phyloP scores from a whole-genome alignment of 2,329 filamentous ascomycete species.

The Rutstroemia sp. region DNA sequence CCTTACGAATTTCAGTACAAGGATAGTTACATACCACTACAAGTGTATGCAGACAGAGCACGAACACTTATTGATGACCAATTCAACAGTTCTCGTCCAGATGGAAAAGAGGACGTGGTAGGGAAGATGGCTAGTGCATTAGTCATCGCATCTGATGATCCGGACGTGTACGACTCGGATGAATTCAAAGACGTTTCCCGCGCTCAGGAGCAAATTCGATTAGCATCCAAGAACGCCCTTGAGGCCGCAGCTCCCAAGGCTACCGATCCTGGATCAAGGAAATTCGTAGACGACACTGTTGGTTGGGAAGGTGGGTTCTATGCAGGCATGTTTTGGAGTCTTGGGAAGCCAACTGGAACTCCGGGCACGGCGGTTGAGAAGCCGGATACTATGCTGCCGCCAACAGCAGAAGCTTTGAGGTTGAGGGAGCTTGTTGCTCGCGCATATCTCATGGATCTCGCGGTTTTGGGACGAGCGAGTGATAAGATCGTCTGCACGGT shows the following conservation, averaged over 20 bases:
- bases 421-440: constrained; percentile 68
- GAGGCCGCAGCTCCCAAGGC: constrained; percentile 29
- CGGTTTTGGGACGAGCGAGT: constrained; percentile 59
- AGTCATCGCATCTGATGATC: constrained; percentile 74
- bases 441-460: constrained; percentile 76
- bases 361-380: constrained; percentile 28
- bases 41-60: constrained; percentile 57
- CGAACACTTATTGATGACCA: constrained; percentile 44
- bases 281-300: constrained; percentile 66
- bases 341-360: constrained; percentile 43
- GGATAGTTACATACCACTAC: constrained; percentile 69
- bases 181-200: constrained; percentile 52
- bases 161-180: constrained; percentile 59
- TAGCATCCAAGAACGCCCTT: constrained; percentile 57
- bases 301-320: constrained; percentile 91
- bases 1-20: constrained; percentile 71
- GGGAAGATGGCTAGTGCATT: constrained; percentile 39
- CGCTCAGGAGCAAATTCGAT: constrained; percentile 69
- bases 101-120: constrained; percentile 31
- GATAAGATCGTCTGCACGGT: constrained; percentile 73
- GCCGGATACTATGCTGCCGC: constrained; percentile 29
- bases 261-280: constrained; percentile 43
- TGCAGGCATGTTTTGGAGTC: constrained; percentile 70
- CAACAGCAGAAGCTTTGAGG: constrained; percentile 44
- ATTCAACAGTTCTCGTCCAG: constrained; percentile 34